Evolutionary conservation across 2,329 filamentous ascomycete species (phyloP), one percentile per base, ranked within the genome.

Genomic region (Hawksworthiomyces lignivorus): DNA sequence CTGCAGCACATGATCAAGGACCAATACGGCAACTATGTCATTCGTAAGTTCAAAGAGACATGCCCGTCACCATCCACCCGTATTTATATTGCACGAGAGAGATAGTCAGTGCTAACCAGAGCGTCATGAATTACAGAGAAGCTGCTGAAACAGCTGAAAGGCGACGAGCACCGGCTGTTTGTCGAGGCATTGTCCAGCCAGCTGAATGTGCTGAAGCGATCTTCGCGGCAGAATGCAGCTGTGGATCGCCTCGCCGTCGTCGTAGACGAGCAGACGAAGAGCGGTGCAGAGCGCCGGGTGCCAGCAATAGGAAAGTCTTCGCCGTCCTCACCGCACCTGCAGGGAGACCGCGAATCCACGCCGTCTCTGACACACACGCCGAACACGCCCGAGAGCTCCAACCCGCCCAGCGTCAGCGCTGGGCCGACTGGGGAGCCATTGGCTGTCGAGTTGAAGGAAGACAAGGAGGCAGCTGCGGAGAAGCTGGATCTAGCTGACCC

Each of bases 1-100:
- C 65, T 97, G 28, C 73, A 83, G 48, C 70, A 75, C 18, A 72
- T 96, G 63, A 88, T 96, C 73, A 85, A 82, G 50, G 90, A 98
- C 58, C 84, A 87, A 50, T 97, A 82, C 59, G 92, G 87, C 46
- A 98, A 98, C 61, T 98, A 97, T 58, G 90, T 97, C 6, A 84
- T 97, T 48, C 90, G 88, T 94, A 77, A 79, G 87, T 79, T 20
- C n/a, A n/a, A 17, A 2, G 5, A 18, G n/a, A n/a, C n/a, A n/a
- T n/a, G n/a, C n/a, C n/a, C n/a, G n/a, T n/a, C n/a, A n/a, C n/a
- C 10, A 32, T 36, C 11, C 22, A 26, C 15, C 6, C 22, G 10
- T n/a, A 15, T 14, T 20, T 10, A 19, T 22, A 3, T 12, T 6
- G 11, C 12, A 14, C 12, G 7, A 8, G 7, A 4, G 2, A 11